Conservation (phyloP, 352 stramenopile species). For the Phytophthora boehmeriae region DNA sequence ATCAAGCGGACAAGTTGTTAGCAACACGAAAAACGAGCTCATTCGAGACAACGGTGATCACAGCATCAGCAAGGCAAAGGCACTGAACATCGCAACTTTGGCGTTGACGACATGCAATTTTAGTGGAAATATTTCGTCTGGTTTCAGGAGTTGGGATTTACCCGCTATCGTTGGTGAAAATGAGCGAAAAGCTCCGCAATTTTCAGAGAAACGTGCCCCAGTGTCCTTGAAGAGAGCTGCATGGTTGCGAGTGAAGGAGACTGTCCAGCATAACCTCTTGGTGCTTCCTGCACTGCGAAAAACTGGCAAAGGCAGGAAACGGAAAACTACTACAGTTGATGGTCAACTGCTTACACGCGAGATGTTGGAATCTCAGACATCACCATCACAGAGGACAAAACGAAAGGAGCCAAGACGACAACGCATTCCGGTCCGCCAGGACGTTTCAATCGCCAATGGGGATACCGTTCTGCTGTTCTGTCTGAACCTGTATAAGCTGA, state of each 20-base stretch:
- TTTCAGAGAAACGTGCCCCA: conserved; percentile 1
- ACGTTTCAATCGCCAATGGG: too few relatives aligned
- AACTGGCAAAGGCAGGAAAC: neutral
- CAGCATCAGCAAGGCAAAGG: neutral
- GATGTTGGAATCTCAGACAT: too few relatives aligned
- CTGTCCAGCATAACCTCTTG: neutral
- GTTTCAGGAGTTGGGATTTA: conserved; percentile 14
- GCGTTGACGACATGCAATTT: too few relatives aligned
- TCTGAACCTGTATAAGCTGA: too few relatives aligned
- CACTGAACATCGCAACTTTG: neutral
- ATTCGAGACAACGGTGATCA: neutral
- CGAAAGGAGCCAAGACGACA: too few relatives aligned
- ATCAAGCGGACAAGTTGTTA: too few relatives aligned
- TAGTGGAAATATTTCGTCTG: conserved; percentile 12
- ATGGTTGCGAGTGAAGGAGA: neutral
- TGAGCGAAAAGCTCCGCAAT: neutral
- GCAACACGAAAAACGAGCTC: too few relatives aligned
- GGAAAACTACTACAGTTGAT: conserved; percentile 1
- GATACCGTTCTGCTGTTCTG: too few relatives aligned
- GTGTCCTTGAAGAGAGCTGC: neutral
- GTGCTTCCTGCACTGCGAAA: conserved; percentile 1
- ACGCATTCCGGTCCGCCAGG: too few relatives aligned
- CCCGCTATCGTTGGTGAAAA: conserved; percentile 11
- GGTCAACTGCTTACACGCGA: conserved; percentile 6
- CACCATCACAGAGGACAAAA: too few relatives aligned